Evolutionary conservation across 768 basidiomycete genomes (phyloP).

Genomic region (Macrolepiota fuliginosa): DNA sequence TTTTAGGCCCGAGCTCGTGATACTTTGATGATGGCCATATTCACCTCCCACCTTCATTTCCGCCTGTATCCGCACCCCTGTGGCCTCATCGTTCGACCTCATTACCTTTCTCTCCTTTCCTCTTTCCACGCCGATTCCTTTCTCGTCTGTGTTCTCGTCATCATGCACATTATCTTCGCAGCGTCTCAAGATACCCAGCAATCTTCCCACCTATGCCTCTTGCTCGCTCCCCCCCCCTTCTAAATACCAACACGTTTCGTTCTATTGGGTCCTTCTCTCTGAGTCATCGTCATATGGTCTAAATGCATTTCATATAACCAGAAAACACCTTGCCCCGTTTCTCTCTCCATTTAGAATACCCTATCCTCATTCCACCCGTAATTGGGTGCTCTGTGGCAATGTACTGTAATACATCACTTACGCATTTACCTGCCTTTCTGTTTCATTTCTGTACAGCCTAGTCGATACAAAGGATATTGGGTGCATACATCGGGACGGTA

Average conservation of each 20-base stretch:
- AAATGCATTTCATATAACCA: neutral
- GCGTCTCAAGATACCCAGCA: neutral
- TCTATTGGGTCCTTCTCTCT: neutral
- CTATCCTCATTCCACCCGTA: neutral
- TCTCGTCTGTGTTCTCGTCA: neutral
- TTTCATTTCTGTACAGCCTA: neutral
- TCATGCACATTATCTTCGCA: neutral
- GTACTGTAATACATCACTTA: neutral
- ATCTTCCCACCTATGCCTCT: neutral
- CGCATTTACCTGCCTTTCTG: neutral
- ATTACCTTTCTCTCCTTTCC: neutral
- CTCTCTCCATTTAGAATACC: neutral
- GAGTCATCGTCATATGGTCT: neutral
- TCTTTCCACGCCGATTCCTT: neutral
- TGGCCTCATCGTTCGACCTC: neutral
- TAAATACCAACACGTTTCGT: neutral
- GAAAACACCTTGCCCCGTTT: neutral
- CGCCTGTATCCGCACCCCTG: neutral
- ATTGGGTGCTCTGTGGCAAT: neutral
- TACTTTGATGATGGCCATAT: neutral
- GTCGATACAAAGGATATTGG: neutral
- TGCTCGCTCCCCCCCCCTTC: neutral
- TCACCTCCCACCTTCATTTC: neutral
- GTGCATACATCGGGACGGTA: neutral
- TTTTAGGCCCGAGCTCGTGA: neutral